Base-by-base conservation (phyloP, 805 yeast genomes). In the Hanseniaspora guilliermondii region DNA sequence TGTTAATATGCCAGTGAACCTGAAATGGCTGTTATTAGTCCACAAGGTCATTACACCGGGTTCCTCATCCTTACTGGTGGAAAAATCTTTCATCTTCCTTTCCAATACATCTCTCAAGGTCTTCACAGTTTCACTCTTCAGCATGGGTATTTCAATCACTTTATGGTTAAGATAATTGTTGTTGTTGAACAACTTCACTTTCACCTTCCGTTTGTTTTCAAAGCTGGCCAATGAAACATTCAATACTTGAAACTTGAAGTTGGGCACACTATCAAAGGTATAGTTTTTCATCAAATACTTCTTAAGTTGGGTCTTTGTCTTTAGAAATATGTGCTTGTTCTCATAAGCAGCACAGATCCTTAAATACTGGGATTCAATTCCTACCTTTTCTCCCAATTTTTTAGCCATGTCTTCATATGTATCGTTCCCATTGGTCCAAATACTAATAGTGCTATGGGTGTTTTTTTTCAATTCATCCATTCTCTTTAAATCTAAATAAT, bases 191-290 rank as follows among this genome's bases (percentile, higher is more conserved):
- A 94, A 87, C 53, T 74, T 74, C 21, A 91, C 72, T 52, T 74
- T 78, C 41, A 89, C 68, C 4, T 79, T 67, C 56, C 78, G 78
- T 80, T 87, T 76, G 58, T 76, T 80, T 66, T 93, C 98, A 61
- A 83, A 76, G 58, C 87, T 94, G 36, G 72, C 75, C 53, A 91
- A 70, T 1, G 89, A 79, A 44, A 88, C 80, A 46, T 80, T 84
- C 62, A 93, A 73, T 1, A 83, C 68, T 62, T 91, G 96, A 64
- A 85, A 91, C 59, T 82, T 82, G 56, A 91, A 76, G 1, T 72
- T 62, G 4, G 80, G 71, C n/a, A 65, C 66, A 12, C 62, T 56
- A 33, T 63, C 65, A 53, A 65, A 63, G 6, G 70, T 65, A 32
- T 65, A 61, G 52, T 70, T 70, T 49, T 70, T 70, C 4, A 73